Conservation (phyloP, 2,329 filamentous ascomycete species). For the Capronia epimyces region DNA sequence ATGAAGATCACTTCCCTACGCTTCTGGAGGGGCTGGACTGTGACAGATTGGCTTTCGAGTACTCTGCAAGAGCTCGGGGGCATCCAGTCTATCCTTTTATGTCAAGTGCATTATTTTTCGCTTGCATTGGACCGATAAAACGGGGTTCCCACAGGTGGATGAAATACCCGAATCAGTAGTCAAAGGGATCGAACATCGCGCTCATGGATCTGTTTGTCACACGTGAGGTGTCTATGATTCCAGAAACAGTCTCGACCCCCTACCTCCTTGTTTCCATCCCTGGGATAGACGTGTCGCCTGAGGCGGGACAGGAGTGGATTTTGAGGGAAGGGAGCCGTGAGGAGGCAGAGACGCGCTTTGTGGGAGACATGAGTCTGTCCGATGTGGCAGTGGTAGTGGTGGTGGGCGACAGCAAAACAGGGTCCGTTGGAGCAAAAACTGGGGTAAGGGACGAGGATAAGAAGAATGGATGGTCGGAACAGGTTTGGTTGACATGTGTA, state of each 20-base stretch:
- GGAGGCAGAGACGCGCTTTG: neutral
- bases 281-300: neutral
- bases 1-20: neutral
- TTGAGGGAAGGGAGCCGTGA: neutral
- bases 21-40: neutral
- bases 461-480: neutral
- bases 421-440: neutral
- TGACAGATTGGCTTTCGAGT: neutral
- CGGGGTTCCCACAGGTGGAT: too few species aligned
- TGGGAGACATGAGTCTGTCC: neutral
- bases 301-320: neutral
- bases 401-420: neutral
- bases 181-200: neutral
- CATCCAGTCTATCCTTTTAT: neutral
- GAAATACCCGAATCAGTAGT: too few species aligned
- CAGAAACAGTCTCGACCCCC: neutral
- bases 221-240: neutral
- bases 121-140: neutral
- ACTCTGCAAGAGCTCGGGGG: neutral
- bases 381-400: too few species aligned
- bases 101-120: neutral
- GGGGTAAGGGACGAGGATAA: neutral
- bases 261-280: slow-evolving; percentile 1
- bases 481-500: neutral
- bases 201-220: neutral